Percentiles rank a stretch among this genome's conserved stretches.
Evolutionary conservation across 75 land plant genomes (phyloP).

Genomic region (Isoetes taiwanensis): DNA sequence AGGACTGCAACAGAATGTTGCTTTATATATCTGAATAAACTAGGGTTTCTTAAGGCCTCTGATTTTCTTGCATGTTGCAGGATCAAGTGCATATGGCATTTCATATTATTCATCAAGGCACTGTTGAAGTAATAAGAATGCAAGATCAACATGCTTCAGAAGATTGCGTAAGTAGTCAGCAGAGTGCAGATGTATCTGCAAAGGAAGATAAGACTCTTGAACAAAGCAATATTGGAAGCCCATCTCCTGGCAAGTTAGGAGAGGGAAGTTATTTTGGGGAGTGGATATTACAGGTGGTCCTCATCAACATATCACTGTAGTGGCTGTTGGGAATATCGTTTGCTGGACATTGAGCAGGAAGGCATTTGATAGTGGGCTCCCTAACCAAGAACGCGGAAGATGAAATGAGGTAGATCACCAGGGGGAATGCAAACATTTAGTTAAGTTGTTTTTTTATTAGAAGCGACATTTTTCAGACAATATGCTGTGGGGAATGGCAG

Average conservation of each 20-base stretch:
- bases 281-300: constrained; percentile 64
- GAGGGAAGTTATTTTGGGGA: constrained; percentile 87
- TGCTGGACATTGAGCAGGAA: constrained; percentile 63
- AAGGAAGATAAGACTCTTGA: too few species aligned
- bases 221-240: too few species aligned
- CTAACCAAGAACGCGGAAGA: constrained; percentile 36
- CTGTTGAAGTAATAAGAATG: constrained; percentile 43
- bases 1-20: background rate
- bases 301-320: constrained; percentile 27
- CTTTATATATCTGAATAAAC: background rate
- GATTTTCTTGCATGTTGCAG: constrained; percentile 33
- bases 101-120: constrained; percentile 56
- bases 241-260: too few species aligned
- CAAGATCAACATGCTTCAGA: too few species aligned
- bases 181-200: too few species aligned
- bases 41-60: background rate
- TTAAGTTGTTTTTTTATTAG: too few species aligned
- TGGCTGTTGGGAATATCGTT: constrained; percentile 54
- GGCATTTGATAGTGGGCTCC: constrained; percentile 76
- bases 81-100: constrained; percentile 30
- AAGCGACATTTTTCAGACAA: too few species aligned
- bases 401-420: constrained; percentile 68
- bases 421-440: too few species aligned
- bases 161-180: background rate
- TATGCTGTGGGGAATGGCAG: too few species aligned